Conservation (phyloP, 2,329 filamentous ascomycete genomes). For the Neonectria faginata region DNA sequence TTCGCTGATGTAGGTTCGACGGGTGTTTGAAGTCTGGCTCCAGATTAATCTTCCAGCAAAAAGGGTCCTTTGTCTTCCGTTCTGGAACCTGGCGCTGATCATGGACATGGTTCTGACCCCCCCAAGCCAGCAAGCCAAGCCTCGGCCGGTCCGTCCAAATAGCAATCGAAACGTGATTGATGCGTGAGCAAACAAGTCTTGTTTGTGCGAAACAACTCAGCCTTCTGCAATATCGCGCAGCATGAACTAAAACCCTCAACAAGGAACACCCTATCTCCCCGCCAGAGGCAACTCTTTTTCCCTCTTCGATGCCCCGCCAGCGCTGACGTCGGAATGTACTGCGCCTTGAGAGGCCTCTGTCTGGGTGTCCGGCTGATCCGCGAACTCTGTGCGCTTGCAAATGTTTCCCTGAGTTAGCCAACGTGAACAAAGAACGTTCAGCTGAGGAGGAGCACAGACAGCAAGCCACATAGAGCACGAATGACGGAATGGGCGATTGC, state of each 20-base stretch:
- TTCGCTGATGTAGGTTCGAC: slow-evolving; percentile 11
- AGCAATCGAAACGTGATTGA: slow-evolving; percentile 5
- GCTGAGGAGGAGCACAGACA: slow-evolving; percentile 5
- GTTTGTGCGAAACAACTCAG: slow-evolving; percentile 24
- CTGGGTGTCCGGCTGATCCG: neutral
- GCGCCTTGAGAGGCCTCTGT: neutral
- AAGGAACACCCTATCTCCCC: slow-evolving; percentile 18
- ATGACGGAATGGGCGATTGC: neutral
- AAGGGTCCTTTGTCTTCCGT: slow-evolving; percentile 13
- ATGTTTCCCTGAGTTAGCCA: neutral
- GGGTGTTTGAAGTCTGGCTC: slow-evolving; percentile 4
- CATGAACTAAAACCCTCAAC: slow-evolving; percentile 20
- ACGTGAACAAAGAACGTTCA: slow-evolving; percentile 35
- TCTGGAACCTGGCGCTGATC: slow-evolving; percentile 18
- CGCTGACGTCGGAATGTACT: slow-evolving; percentile 11
- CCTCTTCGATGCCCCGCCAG: slow-evolving; percentile 1
- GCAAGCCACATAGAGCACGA: neutral
- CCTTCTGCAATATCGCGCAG: slow-evolving; percentile 18
- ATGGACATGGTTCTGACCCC: slow-evolving; percentile 3
- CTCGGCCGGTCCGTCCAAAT: neutral
- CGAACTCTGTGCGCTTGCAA: neutral
- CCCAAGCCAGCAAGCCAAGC: neutral
- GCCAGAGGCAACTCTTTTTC: neutral
- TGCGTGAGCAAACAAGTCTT: slow-evolving; percentile 20
- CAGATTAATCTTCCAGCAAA: neutral